phyloP scores from a whole-genome alignment of 2,329 filamentous ascomycete genomes.

The Paraphoma sp. region DNA sequence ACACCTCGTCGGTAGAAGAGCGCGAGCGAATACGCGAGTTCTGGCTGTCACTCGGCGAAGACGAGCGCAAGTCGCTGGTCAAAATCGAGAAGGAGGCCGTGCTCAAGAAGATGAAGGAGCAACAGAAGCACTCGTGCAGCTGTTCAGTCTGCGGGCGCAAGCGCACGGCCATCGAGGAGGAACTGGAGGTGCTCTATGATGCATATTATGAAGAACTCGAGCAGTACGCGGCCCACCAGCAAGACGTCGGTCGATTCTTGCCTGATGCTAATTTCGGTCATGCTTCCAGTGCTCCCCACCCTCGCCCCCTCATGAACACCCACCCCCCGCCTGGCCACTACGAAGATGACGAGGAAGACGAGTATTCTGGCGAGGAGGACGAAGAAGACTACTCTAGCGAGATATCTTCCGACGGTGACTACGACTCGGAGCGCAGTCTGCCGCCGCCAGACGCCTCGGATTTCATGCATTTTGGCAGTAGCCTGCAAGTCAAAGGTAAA shows the following conservation, averaged over 20 bases:
- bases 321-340: slow-evolving; percentile 72
- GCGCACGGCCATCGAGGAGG: slow-evolving; percentile 95
- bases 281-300: slow-evolving; percentile 61
- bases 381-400: slow-evolving; percentile 64
- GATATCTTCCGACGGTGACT: slow-evolving; percentile 71
- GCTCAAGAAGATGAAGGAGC: slow-evolving; percentile 99
- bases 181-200: slow-evolving; percentile 96
- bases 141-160: slow-evolving; percentile 97
- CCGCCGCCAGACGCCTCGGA: slow-evolving; percentile 76
- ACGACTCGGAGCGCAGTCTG: slow-evolving; percentile 67
- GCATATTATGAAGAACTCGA: slow-evolving; percentile 98
- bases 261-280: slow-evolving; percentile 68
- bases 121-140: slow-evolving; percentile 98
- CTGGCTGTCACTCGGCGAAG: slow-evolving; percentile 92
- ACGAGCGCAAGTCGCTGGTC: slow-evolving; percentile 91
- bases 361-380: slow-evolving; percentile 63
- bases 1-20: slow-evolving; percentile 91
- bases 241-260: slow-evolving; percentile 74
- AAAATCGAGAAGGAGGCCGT: slow-evolving; percentile 99
- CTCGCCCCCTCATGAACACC: slow-evolving; percentile 63
- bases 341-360: slow-evolving; percentile 56
- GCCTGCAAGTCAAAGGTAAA: slow-evolving; percentile 87
- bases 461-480: slow-evolving; percentile 98
- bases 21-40: slow-evolving; percentile 98
- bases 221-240: slow-evolving; percentile 89